These are phyloP conservation scores for Vitis hybrid DNA, from an alignment of 177 flowering plant species.

Conservation along the genomic window DNA sequence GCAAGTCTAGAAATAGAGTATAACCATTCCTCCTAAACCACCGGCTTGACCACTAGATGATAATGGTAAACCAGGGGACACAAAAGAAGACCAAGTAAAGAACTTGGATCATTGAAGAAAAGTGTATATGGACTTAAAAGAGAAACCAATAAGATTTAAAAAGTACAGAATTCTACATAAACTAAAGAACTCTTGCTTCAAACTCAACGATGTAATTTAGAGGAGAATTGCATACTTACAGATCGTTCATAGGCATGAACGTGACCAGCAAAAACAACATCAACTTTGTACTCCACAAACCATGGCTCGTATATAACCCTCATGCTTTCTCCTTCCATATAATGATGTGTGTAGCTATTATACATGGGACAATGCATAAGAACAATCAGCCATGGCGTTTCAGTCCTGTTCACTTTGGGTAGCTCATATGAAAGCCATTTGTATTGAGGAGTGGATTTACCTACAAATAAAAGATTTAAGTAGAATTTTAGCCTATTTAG, in stretches of 20 bases:
- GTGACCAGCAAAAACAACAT: conserved; percentile 74
- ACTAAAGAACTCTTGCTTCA: no score
- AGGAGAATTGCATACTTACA: conserved; percentile 35
- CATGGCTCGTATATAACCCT: conserved; percentile 56
- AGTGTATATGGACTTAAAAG: no score
- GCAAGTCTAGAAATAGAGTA: no score
- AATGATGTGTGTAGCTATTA: conserved; percentile 46
- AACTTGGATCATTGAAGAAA: no score
- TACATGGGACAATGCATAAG: conserved; percentile 56
- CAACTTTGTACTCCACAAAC: conserved; percentile 71
- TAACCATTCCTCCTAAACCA: no score
- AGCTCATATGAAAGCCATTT: conserved; percentile 58
- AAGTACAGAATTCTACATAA: neutral
- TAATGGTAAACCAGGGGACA: no score
- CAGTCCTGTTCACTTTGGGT: conserved; percentile 46
- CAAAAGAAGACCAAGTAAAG: no score
- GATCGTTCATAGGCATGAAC: conserved; percentile 83
- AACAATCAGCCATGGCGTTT: conserved; percentile 74
- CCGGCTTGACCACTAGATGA: no score
- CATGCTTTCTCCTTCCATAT: conserved; percentile 74
- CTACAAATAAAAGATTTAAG: conserved; percentile 20
- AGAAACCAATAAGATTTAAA: no score
- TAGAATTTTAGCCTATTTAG: no score
- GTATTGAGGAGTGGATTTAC: conserved; percentile 59
- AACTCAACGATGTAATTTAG: neutral